Conservation (phyloP, 768 basidiomycete species). For the Leucocoprinus leucothites region DNA sequence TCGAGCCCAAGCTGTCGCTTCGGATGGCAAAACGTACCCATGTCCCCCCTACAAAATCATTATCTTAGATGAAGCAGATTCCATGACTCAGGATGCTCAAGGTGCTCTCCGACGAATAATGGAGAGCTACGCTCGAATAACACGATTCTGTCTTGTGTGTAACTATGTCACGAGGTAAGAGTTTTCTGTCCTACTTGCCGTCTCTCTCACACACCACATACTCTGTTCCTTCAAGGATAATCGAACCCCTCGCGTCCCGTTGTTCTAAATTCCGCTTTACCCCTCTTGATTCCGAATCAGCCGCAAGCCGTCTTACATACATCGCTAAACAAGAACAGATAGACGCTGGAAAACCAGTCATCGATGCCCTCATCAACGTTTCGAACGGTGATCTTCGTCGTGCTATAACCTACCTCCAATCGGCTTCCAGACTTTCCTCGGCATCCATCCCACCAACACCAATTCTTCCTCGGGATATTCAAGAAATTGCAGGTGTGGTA, state of each 20-base stretch:
- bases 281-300: slow-evolving; percentile 78
- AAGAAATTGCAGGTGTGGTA: slow-evolving; percentile 96
- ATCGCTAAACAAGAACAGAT: slow-evolving; percentile 81
- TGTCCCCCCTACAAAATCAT: slow-evolving; percentile 99
- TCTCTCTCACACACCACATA: neutral
- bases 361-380: slow-evolving; percentile 70
- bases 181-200: neutral
- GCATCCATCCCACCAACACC: slow-evolving; percentile 69
- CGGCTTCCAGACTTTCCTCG: slow-evolving; percentile 83
- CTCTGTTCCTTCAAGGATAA: slow-evolving; percentile 60
- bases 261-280: slow-evolving; percentile 99
- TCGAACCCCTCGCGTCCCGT: slow-evolving; percentile 96
- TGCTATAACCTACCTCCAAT: slow-evolving; percentile 96
- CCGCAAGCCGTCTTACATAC: slow-evolving; percentile 68
- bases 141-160: slow-evolving; percentile 96
- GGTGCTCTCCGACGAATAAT: slow-evolving; percentile 96
- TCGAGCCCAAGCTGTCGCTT: slow-evolving; percentile 68
- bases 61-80: slow-evolving; percentile 98
- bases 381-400: slow-evolving; percentile 94
- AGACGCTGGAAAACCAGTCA: slow-evolving; percentile 50
- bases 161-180: slow-evolving; percentile 96
- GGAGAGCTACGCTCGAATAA: slow-evolving; percentile 98
- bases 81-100: slow-evolving; percentile 99
- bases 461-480: slow-evolving; percentile 77
- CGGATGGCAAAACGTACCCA: slow-evolving; percentile 82